phyloP scores from a whole-genome alignment of 495 filamentous ascomycete species.

The Schizothecium vesticola region DNA sequence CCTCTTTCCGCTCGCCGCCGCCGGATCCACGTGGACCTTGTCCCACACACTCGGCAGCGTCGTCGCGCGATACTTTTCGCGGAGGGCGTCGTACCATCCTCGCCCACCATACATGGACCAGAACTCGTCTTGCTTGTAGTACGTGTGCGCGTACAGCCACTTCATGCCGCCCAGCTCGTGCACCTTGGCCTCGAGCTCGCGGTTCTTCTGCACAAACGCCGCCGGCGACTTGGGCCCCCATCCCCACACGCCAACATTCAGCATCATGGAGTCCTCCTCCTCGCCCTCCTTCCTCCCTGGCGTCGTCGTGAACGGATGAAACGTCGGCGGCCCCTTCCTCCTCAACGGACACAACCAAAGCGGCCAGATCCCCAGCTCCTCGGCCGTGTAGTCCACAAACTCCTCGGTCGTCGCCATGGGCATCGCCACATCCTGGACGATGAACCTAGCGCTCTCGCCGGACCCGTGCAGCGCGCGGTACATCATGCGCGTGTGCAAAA shows the following conservation, averaged over 20 bases:
- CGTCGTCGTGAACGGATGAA: slow-evolving; percentile 41
- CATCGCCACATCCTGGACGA: slow-evolving; percentile 56
- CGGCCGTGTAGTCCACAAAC: slow-evolving; percentile 49
- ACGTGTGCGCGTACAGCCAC: slow-evolving; percentile 58
- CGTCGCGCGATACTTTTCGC: slow-evolving; percentile 46
- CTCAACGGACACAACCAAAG: slow-evolving; percentile 57
- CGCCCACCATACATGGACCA: slow-evolving; percentile 50
- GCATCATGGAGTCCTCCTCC: slow-evolving; percentile 36
- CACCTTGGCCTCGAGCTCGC: slow-evolving; percentile 59
- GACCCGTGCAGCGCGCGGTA: slow-evolving; percentile 56
- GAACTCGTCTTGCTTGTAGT: slow-evolving; percentile 52
- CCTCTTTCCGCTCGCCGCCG: slow-evolving; percentile 22
- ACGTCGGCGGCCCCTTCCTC: slow-evolving; percentile 36
- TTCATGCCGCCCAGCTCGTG: slow-evolving; percentile 60
- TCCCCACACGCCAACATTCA: slow-evolving; percentile 55
- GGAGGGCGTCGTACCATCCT: slow-evolving; percentile 46
- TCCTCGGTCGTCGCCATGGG: slow-evolving; percentile 44
- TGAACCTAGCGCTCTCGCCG: slow-evolving; percentile 47
- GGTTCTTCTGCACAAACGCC: slow-evolving; percentile 52
- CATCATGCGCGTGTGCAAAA: slow-evolving; percentile 59
- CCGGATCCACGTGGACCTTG: slow-evolving; percentile 45
- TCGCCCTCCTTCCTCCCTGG: slow-evolving; percentile 12
- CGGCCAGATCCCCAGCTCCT: slow-evolving; percentile 49
- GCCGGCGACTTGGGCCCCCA: slow-evolving; percentile 37
- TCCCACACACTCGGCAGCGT: slow-evolving; percentile 53